A percentile compares a stretch with the other conserved stretches of the same genome.
Evolutionary conservation across 225 moss, liverwort and hornwort species (phyloP).

Genomic region (Physcomitrellopsis africana): DNA sequence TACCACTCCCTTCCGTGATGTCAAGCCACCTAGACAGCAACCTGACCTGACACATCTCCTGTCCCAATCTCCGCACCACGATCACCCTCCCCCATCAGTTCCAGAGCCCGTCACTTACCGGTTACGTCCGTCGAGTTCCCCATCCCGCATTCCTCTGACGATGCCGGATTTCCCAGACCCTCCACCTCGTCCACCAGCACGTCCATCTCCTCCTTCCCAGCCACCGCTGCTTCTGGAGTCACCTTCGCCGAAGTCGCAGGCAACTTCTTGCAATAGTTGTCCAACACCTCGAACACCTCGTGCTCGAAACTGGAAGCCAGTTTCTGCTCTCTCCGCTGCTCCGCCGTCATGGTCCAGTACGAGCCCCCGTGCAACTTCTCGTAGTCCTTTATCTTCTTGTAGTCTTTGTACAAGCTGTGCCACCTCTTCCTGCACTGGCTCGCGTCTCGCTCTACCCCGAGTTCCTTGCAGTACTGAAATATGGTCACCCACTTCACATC

Average conservation of each 20-base stretch:
- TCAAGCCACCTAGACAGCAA: neutral
- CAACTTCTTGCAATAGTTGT: constrained; percentile 61
- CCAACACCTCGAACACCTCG: constrained; percentile 81
- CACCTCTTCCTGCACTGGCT: constrained; percentile 92
- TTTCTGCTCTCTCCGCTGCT: constrained; percentile 76
- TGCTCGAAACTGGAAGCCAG: constrained; percentile 91
- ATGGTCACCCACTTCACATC: constrained; percentile 87
- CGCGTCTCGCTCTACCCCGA: constrained; percentile 74
- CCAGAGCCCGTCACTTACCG: constrained; percentile 33
- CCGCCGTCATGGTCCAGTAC: constrained; percentile 88
- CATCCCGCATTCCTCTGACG: constrained; percentile 51
- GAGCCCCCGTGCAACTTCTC: constrained; percentile 63
- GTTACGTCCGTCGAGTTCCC: constrained; percentile 56
- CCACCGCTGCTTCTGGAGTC: constrained; percentile 32
- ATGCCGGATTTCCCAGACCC: constrained; percentile 40
- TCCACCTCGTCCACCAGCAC: constrained; percentile 54
- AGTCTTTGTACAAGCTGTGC: constrained; percentile 94
- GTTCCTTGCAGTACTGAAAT: constrained; percentile 81
- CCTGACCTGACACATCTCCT: neutral
- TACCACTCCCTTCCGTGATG: too few species aligned
- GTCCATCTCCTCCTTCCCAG: constrained; percentile 58
- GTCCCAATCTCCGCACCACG: neutral
- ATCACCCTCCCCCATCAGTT: neutral
- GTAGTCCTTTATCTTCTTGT: constrained; percentile 89
- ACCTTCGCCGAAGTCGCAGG: constrained; percentile 52